Evolutionary conservation across 2,329 filamentous ascomycete genomes (phyloP).

Genomic region (Scytalidium lignicola): DNA sequence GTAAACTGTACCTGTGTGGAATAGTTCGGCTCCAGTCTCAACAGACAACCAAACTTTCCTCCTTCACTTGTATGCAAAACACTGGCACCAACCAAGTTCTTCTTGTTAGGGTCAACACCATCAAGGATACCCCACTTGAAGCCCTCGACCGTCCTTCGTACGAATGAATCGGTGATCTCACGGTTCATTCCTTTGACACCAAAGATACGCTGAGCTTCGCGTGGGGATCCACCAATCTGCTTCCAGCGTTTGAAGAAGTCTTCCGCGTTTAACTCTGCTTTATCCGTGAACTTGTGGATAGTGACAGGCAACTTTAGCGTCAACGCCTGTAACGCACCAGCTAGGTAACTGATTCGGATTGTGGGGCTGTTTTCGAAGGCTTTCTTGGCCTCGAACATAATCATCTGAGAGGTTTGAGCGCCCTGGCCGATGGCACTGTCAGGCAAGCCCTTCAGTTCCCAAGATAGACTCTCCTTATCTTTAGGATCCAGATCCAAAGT

Average conservation of each 20-base stretch:
- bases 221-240: constrained; percentile 84
- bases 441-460: constrained; percentile 83
- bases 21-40: constrained; percentile 93
- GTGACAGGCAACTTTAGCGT: constrained; percentile 86
- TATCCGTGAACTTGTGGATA: constrained; percentile 95
- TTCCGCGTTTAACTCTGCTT: constrained; percentile 76
- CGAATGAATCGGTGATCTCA: constrained; percentile 66
- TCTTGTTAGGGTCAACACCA: constrained; percentile 83
- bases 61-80: constrained; percentile 76
- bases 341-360: constrained; percentile 89
- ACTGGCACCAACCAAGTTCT: constrained; percentile 89
- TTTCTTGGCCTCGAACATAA: constrained; percentile 85
- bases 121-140: constrained; percentile 87
- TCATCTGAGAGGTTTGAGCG: constrained; percentile 82
- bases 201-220: constrained; percentile 87
- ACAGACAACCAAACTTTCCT: constrained; percentile 89
- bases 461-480: constrained; percentile 64
- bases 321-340: constrained; percentile 85
- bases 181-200: constrained; percentile 55
- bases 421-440: constrained; percentile 73
- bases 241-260: constrained; percentile 99
- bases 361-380: constrained; percentile 83
- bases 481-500: constrained; percentile 75
- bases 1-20: constrained; percentile 68
- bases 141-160: constrained; percentile 69